Percentiles rank a stretch among this genome's conserved stretches.
phyloP scores from a whole-genome alignment of 306 rosid species.

The Cucumis melo region DNA sequence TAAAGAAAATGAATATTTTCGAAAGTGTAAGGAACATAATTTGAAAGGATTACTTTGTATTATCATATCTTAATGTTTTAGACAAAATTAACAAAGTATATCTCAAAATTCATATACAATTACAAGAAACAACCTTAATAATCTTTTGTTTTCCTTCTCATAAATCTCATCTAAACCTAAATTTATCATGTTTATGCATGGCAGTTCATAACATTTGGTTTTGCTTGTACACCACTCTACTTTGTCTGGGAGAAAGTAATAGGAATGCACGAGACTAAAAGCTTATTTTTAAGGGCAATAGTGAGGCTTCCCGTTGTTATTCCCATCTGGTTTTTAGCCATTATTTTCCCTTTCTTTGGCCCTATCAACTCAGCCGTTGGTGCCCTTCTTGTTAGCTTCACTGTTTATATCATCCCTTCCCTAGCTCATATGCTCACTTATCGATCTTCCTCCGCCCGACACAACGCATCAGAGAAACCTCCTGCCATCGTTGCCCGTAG shows the following conservation, averaged over 20 bases:
- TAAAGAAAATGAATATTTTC: no score
- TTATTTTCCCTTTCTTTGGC: slow-evolving; percentile 63
- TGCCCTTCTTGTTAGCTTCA: slow-evolving; percentile 57
- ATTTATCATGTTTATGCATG: background rate
- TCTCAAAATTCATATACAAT: background rate
- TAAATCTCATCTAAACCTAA: no score
- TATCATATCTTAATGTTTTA: no score
- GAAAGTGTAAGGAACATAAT: no score
- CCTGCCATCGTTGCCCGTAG: slow-evolving; percentile 21
- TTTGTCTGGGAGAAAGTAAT: slow-evolving; percentile 71
- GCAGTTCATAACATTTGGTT: slow-evolving; percentile 67
- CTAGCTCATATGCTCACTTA: slow-evolving; percentile 54
- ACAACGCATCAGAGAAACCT: slow-evolving; percentile 50
- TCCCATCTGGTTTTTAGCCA: slow-evolving; percentile 64
- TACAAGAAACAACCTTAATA: no score
- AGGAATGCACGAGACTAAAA: slow-evolving; percentile 61
- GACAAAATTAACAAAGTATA: no score
- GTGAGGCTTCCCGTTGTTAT: slow-evolving; percentile 62
- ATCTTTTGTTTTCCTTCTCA: no score
- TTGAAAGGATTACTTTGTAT: no score
- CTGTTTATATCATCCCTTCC: slow-evolving; percentile 58
- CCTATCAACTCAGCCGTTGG: slow-evolving; percentile 67
- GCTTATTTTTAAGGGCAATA: slow-evolving; percentile 43
- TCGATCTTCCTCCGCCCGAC: slow-evolving; percentile 46
- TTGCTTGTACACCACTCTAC: slow-evolving; percentile 56